Evolutionary conservation across 31 red algal genomes (phyloP), one percentile per base, ranked within the genome.

Genomic region (Asparagopsis taxiformis): DNA sequence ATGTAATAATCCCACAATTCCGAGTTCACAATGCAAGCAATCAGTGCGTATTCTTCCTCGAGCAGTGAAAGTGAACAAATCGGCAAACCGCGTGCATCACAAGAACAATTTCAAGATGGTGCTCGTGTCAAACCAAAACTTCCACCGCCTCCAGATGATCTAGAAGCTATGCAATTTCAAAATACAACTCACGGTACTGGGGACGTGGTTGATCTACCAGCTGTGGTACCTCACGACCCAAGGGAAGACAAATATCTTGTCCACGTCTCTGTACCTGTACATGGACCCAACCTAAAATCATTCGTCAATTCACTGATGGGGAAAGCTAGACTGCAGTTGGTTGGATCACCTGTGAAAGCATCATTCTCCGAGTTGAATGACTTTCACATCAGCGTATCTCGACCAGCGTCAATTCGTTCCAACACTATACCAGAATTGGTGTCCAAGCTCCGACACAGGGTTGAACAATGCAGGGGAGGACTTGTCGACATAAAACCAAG

Each of bases 231-330:
- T 25, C 22, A 50, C 19, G 26, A 55, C 17, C 46, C 30, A 3
- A 24, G 49, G 9, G 25, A 19, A 24, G 68, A 72, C 51, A 11
- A n/a, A 32, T 72, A 50, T 72, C 46, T 72, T 19, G 68, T 72
- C 11, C 68, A 72, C 30, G 49, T 72, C 33, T 56, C 20, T 19
- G 3, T 72, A 34, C 68, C 68, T 35, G 50, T 72, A 11, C 25
- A 26, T 31, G 16, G 21, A 20, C 36, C 43, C 22, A 15, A 35
- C 5, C 29, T 51, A 6, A 43, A 53, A 9, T 25, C 43, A 3
- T 72, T 72, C 33, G 51, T 72, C 46, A 13, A 31, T 9, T 9
- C 16, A 15, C 30, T 53, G 0, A 51, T 72, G 43, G 68, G 49
- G 16, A 10, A 30, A 17, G 49, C 68, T 8, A 35, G 68, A 15